Base-by-base conservation (phyloP, 1,284 basidiomycete genomes). In the Tilletiaria anomala region DNA sequence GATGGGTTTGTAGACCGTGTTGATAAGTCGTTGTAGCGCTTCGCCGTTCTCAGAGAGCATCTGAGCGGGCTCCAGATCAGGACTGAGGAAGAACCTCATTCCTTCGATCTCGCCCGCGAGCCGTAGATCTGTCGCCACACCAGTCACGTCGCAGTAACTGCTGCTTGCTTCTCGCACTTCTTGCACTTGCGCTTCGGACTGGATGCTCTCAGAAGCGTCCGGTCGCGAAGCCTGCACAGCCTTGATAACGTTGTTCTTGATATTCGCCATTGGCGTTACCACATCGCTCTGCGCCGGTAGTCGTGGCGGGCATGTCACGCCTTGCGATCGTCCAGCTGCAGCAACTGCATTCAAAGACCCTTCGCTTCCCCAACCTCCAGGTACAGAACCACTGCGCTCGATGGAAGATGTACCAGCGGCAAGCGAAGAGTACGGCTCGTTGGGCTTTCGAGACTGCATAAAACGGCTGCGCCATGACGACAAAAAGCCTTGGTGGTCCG, bases 81-180 rank as follows among this genome's bases (percentile, higher is more conserved):
- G 53, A 26, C 56, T 56, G 15, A 69, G 53, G 42, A 60, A 71
- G 41, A 71, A 65, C 11, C 67, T 59, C 55, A 69, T 51, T 1
- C 66, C 65, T 2, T 48, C 50, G 12, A 71, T 54, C 14, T 65
- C 55, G 3, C 65, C 68, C 4, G 67, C 59, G 26, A 69, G 68
- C 10, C 56, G 53, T 6, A 71, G 57, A 42, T 68, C 56, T 2
- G 67, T 60, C 12, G 58, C 57, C 12, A 59, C 53, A 4, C 60
- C 62, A 6, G 58, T 54, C 10, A 58, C 50, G 42, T 70, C 69
- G 56, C 70, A 71, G 51, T 70, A 71, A 12, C 55, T 52, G 61
- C 55, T 3, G 66, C 65, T 37, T 70, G 68, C 33, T 66, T 69
- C 4, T 61, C 64, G 6, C 18, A 12, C 16, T 20, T 18, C 38